Base-by-base conservation (phyloP, 129 eudicot species). In the Arctium minus region DNA sequence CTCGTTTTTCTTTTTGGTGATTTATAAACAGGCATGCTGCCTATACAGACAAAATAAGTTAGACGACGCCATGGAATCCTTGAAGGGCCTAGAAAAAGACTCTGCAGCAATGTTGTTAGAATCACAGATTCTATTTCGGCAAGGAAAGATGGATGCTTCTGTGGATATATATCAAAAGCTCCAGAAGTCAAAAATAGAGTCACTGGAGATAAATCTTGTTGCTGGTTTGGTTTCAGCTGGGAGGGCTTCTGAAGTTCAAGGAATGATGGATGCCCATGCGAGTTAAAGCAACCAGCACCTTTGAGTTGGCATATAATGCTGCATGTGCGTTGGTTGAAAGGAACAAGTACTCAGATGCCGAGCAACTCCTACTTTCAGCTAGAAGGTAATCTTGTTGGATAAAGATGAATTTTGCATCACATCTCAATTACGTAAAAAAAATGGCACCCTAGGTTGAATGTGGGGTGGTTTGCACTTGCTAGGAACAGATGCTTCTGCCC, bases 201-300 rank as follows among this genome's bases (percentile, higher is more conserved):
- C 90, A 4, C 73, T 96, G 70, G 99, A 95, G 89, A 85, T 91
- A 69, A 96, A 96, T 85, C 77, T 91, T 70, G 92, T 93, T 81
- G 97, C 99, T 86, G 91, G 92, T 79, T 87, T 96, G 89, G 97
- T 96, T 88, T 84, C 93, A 33, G 93, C 97, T 84, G 97, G 99
- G 40, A 93, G 87, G 82, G 84, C 95, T 86, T 81, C 93, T 77
- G 97, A 96, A 86, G 99, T 96, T 85, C 94, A 96, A 89, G 91
- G 88, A 31, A 84, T 76, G 36, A n/a, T 96, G 80, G 97, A 93
- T 46, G 78, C 92, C 92, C 46, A 85, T 91, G 79, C 77, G 86
- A 84, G 91, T 96, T 73, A 93, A 91, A 84, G 92, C 99, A 81
- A 93, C 93, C 32, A 96, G 90, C 88, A 96, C 89, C 86, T 93